Base-by-base conservation (phyloP, 129 eudicot species). In the Arctium minus region DNA sequence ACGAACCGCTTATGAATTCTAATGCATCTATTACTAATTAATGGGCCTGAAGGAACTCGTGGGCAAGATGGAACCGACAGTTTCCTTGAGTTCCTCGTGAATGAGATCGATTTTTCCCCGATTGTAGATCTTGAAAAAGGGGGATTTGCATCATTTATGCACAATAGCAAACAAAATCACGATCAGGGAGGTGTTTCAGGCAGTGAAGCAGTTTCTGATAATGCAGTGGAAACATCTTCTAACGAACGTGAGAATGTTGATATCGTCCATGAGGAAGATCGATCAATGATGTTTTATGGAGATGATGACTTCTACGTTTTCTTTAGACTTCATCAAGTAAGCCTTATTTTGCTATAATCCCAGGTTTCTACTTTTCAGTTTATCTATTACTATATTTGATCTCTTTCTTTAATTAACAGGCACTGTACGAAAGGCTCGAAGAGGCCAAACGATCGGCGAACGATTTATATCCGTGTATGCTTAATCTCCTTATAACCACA, bases 321-420 rank as follows among this genome's bases (percentile, higher is more conserved):
- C 73, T 88, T 90, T 78, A 86, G 94, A 86, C 92, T 92, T 78
- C 97, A 92, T 82, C 91, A 88, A 77, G 97, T 92, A 80, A 77
- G 82, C 44, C 50, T 67, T 65, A 78, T 32, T 73, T 56, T 46
- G 31, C 72, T 53, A 40, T 68, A 74, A 77, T 10, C 35, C 44
- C 18, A 15, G 9, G 13, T 33, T 70, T 70, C 22, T 32, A 70
- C 6, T 40, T 74, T 74, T 39, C 22, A 7, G n/a, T 29, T 11
- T 36, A 35, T 69, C 1, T 72, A 17, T 18, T 68, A 15, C 38
- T 27, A 30, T 76, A 70, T 56, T 37, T 64, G 8, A 31, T 70
- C n/a, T 73, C 69, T 65, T 70, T 18, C 35, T 39, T 69, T 79
- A 74, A 46, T 81, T 29, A 27, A 70, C 89, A 92, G 94, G 89